phyloP scores from a whole-genome alignment of 495 filamentous ascomycete genomes.

The Tuber borchii region DNA sequence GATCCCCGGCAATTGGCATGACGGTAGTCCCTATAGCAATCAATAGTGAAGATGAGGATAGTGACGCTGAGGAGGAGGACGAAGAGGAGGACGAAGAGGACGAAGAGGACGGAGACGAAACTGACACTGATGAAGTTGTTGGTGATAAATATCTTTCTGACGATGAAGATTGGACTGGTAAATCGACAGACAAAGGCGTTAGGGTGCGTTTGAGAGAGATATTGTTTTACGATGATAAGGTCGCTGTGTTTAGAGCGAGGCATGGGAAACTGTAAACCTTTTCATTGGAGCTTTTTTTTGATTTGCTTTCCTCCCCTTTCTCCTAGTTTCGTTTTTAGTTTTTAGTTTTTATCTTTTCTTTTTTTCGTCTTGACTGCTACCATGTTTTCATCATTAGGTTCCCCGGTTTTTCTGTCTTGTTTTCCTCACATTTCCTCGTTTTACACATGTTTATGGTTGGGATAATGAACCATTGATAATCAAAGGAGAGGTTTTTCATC shows the following conservation, averaged over 20 bases:
- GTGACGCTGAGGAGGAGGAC: slow-evolving; percentile 46
- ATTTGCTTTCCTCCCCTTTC: neutral
- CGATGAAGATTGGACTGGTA: slow-evolving; percentile 44
- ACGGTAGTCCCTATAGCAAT: slow-evolving; percentile 39
- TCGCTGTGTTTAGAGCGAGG: slow-evolving; percentile 73
- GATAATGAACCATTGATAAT: neutral
- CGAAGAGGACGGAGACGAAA: slow-evolving; percentile 42
- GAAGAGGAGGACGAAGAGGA: slow-evolving; percentile 47
- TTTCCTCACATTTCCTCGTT: neutral
- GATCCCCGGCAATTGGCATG: slow-evolving; percentile 37
- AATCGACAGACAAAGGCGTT: slow-evolving; percentile 46
- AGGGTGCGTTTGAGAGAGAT: slow-evolving; percentile 72
- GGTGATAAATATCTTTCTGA: slow-evolving; percentile 47
- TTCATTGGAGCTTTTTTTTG: slow-evolving; percentile 5
- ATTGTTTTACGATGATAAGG: slow-evolving; percentile 82
- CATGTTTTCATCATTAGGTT: neutral
- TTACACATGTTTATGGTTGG: neutral
- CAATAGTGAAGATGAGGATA: slow-evolving; percentile 44
- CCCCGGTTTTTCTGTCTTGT: neutral
- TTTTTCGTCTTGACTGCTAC: neutral
- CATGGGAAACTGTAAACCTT: slow-evolving; percentile 58
- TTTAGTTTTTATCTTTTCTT: neutral
- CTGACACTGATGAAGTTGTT: slow-evolving; percentile 43
- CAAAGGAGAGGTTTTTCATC: neutral
- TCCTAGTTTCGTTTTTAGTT: neutral